Evolutionary conservation across 371 early-diverging fungal species (phyloP), one percentile per base, ranked within the genome.

Genomic region (Funneliformis caledonium): DNA sequence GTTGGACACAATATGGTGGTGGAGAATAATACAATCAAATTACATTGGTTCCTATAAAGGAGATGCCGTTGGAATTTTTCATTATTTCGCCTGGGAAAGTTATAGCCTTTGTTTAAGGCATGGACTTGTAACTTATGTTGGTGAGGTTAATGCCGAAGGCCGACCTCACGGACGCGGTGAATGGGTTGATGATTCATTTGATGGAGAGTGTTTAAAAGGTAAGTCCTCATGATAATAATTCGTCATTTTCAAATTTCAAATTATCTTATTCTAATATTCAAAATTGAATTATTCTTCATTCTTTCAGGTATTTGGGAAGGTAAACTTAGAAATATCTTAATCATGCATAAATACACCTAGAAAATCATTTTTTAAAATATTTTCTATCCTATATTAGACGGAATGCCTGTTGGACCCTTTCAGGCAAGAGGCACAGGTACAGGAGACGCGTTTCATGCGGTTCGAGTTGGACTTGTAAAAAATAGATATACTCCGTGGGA

Each of bases 361-460:
- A 4, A 52, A 12, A 4, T 52, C 52, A 19, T 56, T 3, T 19
- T 4, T 56, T 19, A 56, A 56, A 56, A 11, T 56, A 19, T 56
- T 56, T 56, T 26, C 26, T 26, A 26, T 26, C 26, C 19, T 56
- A 56, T 16, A 0, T 19, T 56, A 56, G 80, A 88, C 60, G 88
- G 88, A 1, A 52, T 82, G 11, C 88, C 88, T 1, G 77, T 87
- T 72, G 88, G 88, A n/a, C 88, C 88, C 7, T 88, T 88, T 77
- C 83, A 85, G 37, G 84, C 87, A 45, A 84, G 87, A 76, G 88
- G 87, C 31, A 85, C 83, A 26, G 86, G 88, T 14, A 88, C 88
- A 7, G 88, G 88, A 7, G 85, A 86, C 61, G 85, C 88, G 4
- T 88, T 88, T 76, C 72, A 81, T 37, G 82, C 72, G 68, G 81